These are phyloP conservation scores for Aureobasidium sp. DNA, from an alignment of 2,329 filamentous ascomycete genomes.

Conservation along the genomic window DNA sequence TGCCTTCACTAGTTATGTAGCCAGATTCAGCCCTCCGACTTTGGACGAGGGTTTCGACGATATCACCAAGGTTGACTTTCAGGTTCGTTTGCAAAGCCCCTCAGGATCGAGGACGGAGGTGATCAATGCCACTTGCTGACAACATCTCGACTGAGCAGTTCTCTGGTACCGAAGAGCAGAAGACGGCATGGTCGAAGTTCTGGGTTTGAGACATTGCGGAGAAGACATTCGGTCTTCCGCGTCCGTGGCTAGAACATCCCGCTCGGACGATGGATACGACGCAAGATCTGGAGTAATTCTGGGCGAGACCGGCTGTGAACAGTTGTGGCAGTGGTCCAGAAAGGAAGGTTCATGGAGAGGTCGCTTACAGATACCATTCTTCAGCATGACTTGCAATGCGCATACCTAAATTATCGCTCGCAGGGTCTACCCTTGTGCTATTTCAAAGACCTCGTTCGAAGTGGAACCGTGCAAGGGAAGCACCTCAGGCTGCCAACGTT, in stretches of 20 bases:
- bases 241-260: background rate
- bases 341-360: background rate
- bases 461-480: background rate
- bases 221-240: background rate
- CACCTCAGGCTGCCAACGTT: slow-evolving; percentile 1
- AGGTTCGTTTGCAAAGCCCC: slow-evolving; percentile 36
- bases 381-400: background rate
- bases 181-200: slow-evolving; percentile 65
- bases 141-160: slow-evolving; percentile 41
- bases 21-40: slow-evolving; percentile 66
- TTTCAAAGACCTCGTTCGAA: background rate
- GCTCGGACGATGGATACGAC: slow-evolving; percentile 2
- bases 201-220: slow-evolving; percentile 48
- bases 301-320: background rate
- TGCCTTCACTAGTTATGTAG: slow-evolving; percentile 70
- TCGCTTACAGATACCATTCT: background rate
- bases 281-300: background rate
- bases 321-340: slow-evolving; percentile 1
- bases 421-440: slow-evolving; percentile 6
- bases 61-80: slow-evolving; percentile 67
- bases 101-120: background rate
- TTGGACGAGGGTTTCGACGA: slow-evolving; percentile 77
- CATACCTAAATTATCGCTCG: background rate
- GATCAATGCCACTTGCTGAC: background rate
- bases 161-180: slow-evolving; percentile 60